Percentiles rank a stretch among this genome's conserved stretches.
Evolutionary conservation across 768 basidiomycete genomes (phyloP).

Genomic region (Rhodotorula toruloides): DNA sequence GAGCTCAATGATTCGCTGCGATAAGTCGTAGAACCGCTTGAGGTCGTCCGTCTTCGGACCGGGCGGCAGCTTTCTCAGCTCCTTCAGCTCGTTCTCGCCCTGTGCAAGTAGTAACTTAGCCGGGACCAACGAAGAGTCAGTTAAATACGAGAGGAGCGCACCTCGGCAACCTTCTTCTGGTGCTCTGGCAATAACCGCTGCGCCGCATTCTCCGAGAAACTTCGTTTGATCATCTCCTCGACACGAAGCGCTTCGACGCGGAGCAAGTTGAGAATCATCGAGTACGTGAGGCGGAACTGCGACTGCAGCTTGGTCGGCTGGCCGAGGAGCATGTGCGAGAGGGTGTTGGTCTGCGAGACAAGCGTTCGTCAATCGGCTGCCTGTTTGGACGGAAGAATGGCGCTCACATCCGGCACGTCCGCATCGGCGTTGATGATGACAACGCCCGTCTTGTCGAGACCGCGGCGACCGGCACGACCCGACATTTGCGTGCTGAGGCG

Average conservation of each 20-base stretch:
- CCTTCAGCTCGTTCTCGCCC: constrained; percentile 38
- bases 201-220: constrained; percentile 95
- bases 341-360: constrained; percentile 58
- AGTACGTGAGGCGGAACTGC: constrained; percentile 96
- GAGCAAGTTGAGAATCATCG: constrained; percentile 95
- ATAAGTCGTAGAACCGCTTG: constrained; percentile 67
- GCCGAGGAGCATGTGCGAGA: constrained; percentile 91
- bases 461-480: constrained; percentile 91
- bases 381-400: background rate
- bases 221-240: constrained; percentile 99
- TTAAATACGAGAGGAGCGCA: constrained; percentile 56
- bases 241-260: constrained; percentile 92
- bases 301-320: constrained; percentile 84
- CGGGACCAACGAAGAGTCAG: background rate
- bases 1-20: constrained; percentile 57
- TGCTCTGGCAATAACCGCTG: constrained; percentile 88
- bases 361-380: too few relatives aligned
- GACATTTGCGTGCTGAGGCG: constrained; percentile 98
- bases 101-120: background rate
- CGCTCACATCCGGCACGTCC: constrained; percentile 72
- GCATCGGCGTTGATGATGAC: constrained; percentile 84
- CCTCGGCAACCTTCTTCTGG: constrained; percentile 79
- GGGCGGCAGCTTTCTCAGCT: constrained; percentile 29
- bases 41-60: constrained; percentile 56
- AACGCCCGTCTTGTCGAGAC: constrained; percentile 88